Evolutionary conservation across 1,139 yeast genomes (phyloP), one percentile per base, ranked within the genome.

Genomic region (Suhomyces kunorum): DNA sequence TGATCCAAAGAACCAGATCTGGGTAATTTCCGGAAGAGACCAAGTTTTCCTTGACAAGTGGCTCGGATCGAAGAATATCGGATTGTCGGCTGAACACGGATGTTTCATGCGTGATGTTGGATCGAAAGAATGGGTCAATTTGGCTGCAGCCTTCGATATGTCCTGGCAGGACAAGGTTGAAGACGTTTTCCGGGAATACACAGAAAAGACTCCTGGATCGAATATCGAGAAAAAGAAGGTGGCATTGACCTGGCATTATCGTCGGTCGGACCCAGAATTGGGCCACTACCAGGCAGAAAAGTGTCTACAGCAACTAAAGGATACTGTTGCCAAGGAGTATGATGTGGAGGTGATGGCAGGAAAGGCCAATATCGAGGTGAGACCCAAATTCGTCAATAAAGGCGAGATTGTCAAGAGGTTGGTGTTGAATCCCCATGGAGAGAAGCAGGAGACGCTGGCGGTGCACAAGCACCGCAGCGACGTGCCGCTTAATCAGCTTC

Each of bases 331-430:
- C 1, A 66, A 66, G 33, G 78, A 80, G 31, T 87, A 81, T 55
- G 96, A 88, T 44, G 87, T 92, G 36, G 98, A 92, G 59, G 94
- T 94, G n/a, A 90, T 94, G 97, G 76, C 87, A 1, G 95, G 96
- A 34, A 94, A 94, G 66, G 98, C 98, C 34, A 94, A 94, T 58
- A 78, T 94, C 39, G 99, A 94, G 64, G 98, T 94, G 13, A 76
- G 98, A 48, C 99, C 99, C 8, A 80, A 81, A 44, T 86, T 88
- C 59, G 88, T 92, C 43, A 94, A 94, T 66, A 94, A 94, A 63
- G 99, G 99, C 41, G 98, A 90, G 63, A 94, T 94, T 55, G 98
- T 87, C 33, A 85, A 80, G 59, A 69, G 89, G 46, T 72, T 92
- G 42, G 86, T 88, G 4, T 67, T 82, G 54, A 76, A 76, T 39